phyloP scores from a whole-genome alignment of 257 asterid species.

The Ajuga chamaepitys region DNA sequence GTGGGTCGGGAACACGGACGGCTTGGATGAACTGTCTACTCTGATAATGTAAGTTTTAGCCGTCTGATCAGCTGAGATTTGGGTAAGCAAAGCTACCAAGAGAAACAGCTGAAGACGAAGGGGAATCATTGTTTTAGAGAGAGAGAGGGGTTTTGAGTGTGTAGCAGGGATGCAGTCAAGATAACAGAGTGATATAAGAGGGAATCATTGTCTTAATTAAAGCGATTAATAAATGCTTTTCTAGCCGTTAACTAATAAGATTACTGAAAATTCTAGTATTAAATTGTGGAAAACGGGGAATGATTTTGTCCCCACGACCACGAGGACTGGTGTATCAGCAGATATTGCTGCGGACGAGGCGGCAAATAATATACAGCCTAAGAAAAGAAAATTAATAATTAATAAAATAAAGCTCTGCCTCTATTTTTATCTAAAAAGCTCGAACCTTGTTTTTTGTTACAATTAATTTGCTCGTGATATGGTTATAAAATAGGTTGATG shows the following conservation, averaged over 20 bases:
- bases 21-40: constrained; percentile 62
- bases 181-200: constrained; percentile 14
- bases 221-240: not conserved
- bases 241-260: constrained; percentile 20
- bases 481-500: too few species aligned
- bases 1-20: constrained; percentile 79
- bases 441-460: too few species aligned
- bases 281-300: constrained; percentile 14
- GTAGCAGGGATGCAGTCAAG: constrained; percentile 9
- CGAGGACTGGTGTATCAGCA: constrained; percentile 24
- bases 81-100: not conserved
- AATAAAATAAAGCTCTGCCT: too few species aligned
- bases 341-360: constrained; percentile 26
- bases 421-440: too few species aligned
- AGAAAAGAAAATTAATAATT: too few species aligned
- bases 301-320: constrained; percentile 25
- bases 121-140: constrained; percentile 22
- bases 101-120: constrained; percentile 16
- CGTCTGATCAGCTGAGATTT: constrained; percentile 28
- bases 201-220: constrained; percentile 27
- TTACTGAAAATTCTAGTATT: not conserved
- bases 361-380: not conserved
- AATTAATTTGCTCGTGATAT: too few species aligned
- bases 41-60: constrained; percentile 72
- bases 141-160: constrained; percentile 10